These are phyloP conservation scores for Nelumbo lutea DNA, from an alignment of 164 flowering plant genomes.

Conservation along the genomic window DNA sequence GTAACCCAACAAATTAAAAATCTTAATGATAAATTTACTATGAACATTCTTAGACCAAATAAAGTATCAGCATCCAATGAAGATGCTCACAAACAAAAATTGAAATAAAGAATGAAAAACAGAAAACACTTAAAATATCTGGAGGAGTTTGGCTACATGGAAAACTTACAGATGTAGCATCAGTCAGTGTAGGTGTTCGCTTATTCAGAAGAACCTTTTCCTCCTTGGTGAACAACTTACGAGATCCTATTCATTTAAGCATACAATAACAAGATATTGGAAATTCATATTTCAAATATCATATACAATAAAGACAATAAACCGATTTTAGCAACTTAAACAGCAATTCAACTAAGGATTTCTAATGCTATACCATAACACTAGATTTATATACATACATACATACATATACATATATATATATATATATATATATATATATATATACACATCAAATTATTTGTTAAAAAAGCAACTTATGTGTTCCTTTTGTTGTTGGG, in stretches of 20 bases:
- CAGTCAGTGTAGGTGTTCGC: conserved; percentile 56
- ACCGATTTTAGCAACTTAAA: not conserved
- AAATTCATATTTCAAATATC: not conserved
- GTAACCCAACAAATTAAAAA: too few species aligned
- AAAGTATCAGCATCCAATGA: not conserved
- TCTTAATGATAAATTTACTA: too few species aligned
- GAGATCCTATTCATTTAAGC: conserved; percentile 26
- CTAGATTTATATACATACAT: too few species aligned
- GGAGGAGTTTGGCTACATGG: conserved; percentile 1
- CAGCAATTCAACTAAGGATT: not conserved
- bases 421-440: too few species aligned
- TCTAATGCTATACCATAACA: too few species aligned
- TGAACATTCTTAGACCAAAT: too few species aligned
- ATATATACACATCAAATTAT: too few species aligned
- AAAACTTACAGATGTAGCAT: conserved; percentile 79
- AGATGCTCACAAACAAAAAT: not conserved
- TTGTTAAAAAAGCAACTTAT: too few species aligned
- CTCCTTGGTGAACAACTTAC: conserved; percentile 76
- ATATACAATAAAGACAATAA: conserved; percentile 1
- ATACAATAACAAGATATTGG: conserved; percentile 7
- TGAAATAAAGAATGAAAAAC: not conserved
- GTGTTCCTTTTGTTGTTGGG: too few species aligned
- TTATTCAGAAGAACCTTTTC: conserved; percentile 68
- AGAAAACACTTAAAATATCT: not conserved
- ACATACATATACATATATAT: too few species aligned